Base-by-base conservation (phyloP, 2,329 filamentous ascomycete species). In the Chaetomium sp. region DNA sequence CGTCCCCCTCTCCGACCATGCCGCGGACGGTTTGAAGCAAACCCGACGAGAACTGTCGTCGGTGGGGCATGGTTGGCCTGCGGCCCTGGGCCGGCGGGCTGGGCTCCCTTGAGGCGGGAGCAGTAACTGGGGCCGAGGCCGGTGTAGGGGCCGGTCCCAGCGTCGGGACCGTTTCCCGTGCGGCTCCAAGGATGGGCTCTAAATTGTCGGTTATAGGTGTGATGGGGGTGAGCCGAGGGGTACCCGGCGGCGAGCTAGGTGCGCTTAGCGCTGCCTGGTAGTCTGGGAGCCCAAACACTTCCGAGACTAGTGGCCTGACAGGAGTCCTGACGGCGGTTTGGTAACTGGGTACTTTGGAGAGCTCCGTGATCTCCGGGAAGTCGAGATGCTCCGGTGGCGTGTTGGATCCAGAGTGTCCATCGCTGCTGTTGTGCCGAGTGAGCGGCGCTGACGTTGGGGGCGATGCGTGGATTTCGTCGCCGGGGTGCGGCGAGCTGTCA, bases 341-440 rank as follows among this genome's bases (percentile, higher is more conserved):
- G 74, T 93, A 93, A 63, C 90, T 93, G 1, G 90, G 90, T 2
- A 93, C 90, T 69, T 90, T 90, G 74, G 83, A 90, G 50, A 93
- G 78, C 68, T 87, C 84, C 56, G 84, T 83, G 69, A 91, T 78
- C 67, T 90, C 87, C 21, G 82, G 78, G 56, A 82, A 81, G 65
- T 88, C 84, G 57, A 82, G 71, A 67, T 87, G 83, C 69, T 87
- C 83, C 4, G 83, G 82, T 7, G 83, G 82, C 8, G 85, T 87
- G 67, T 82, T 81, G 63, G 82, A 79, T 4, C 82, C 82, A 19
- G 84, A 84, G 4, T 77, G 75, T 10, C 80, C 78, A 59, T 84
- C 83, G 65, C 78, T 79, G 71, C 83, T 86, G 73, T 81, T 83
- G 65, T 81, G 83, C 47, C 84, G 79, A 9, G 83, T 86, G n/a